Evolutionary conservation across 768 basidiomycete species (phyloP).

Genomic region (Lactifluus piperatus): DNA sequence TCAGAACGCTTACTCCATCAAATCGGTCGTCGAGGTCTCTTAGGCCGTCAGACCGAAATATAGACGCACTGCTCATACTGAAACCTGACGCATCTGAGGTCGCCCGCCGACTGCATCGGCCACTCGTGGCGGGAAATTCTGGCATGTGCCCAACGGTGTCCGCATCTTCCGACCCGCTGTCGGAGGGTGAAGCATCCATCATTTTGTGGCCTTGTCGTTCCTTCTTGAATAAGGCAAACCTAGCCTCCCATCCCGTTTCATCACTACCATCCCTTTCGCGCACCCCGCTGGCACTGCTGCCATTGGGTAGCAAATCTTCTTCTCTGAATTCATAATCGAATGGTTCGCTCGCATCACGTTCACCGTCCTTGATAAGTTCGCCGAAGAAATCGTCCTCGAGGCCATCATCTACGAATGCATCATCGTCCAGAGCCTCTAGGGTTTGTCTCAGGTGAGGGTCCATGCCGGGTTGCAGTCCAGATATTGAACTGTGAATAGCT

Average conservation of each 20-base stretch:
- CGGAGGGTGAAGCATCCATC: slow-evolving; percentile 31
- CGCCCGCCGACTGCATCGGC: slow-evolving; percentile 62
- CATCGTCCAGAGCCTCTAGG: slow-evolving; percentile 91
- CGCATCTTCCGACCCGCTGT: slow-evolving; percentile 54
- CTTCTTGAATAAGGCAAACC: slow-evolving; percentile 74
- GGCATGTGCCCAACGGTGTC: slow-evolving; percentile 80
- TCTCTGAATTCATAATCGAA: slow-evolving; percentile 62
- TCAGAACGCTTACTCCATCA: slow-evolving; percentile 58
- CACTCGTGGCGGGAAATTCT: slow-evolving; percentile 69
- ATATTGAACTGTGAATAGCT: slow-evolving; percentile 70
- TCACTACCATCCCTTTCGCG: slow-evolving; percentile 27
- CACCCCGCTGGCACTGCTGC: slow-evolving; percentile 24
- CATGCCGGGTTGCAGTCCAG: slow-evolving; percentile 93
- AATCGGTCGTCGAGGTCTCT: slow-evolving; percentile 88
- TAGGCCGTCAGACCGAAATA: slow-evolving; percentile 87
- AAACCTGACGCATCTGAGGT: slow-evolving; percentile 86
- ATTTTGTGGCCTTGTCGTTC: slow-evolving; percentile 22
- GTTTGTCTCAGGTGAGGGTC: slow-evolving; percentile 90
- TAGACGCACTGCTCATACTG: slow-evolving; percentile 95
- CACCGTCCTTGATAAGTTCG: slow-evolving; percentile 63
- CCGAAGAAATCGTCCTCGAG: slow-evolving; percentile 71
- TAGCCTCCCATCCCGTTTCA: slow-evolving; percentile 61
- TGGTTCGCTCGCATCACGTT: slow-evolving; percentile 51
- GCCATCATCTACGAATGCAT: slow-evolving; percentile 80
- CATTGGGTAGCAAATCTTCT: slow-evolving; percentile 32